phyloP scores from a whole-genome alignment of 805 yeast genomes.

The Starmerella davenportii region DNA sequence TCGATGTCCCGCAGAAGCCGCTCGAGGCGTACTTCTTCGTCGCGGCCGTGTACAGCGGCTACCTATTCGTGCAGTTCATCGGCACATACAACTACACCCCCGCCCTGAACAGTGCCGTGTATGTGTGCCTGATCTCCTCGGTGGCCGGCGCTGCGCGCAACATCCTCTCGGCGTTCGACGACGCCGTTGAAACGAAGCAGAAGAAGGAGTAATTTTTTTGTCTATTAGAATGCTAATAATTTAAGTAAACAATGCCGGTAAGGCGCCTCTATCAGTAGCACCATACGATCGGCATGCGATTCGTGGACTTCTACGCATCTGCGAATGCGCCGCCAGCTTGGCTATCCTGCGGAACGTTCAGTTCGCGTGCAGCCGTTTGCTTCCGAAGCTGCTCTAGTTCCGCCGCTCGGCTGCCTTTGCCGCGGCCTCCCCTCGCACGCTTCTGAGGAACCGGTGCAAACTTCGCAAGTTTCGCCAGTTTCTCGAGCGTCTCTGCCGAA shows the following conservation, averaged over 20 bases:
- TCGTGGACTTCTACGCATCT: no score
- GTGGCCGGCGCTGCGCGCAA: conserved; percentile 15
- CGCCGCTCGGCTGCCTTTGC: not conserved
- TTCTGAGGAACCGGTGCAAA: not conserved
- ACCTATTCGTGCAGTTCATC: conserved; percentile 11
- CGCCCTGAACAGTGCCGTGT: conserved; percentile 3
- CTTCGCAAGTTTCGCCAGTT: not conserved
- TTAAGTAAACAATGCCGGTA: no score
- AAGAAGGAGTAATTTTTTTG: conserved; percentile 1
- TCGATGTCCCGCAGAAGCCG: conserved; percentile 13
- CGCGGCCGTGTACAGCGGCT: conserved; percentile 15
- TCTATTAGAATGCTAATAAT: not conserved
- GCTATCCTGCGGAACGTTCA: no score
- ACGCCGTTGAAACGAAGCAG: conserved; percentile 7
- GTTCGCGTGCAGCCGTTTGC: no score
- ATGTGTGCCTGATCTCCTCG: conserved; percentile 15
- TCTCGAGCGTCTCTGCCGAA: not conserved
- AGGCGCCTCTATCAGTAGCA: no score
- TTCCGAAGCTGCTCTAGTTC: no score
- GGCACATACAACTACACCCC: conserved; percentile 7
- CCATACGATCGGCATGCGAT: no score
- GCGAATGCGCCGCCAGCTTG: no score
- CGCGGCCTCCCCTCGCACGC: not conserved
- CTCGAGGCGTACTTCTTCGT: conserved; percentile 16
- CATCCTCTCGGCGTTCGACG: conserved; percentile 16